Evolutionary conservation across 2,329 filamentous ascomycete species (phyloP).

Genomic region (Fusarium verticillioides): DNA sequence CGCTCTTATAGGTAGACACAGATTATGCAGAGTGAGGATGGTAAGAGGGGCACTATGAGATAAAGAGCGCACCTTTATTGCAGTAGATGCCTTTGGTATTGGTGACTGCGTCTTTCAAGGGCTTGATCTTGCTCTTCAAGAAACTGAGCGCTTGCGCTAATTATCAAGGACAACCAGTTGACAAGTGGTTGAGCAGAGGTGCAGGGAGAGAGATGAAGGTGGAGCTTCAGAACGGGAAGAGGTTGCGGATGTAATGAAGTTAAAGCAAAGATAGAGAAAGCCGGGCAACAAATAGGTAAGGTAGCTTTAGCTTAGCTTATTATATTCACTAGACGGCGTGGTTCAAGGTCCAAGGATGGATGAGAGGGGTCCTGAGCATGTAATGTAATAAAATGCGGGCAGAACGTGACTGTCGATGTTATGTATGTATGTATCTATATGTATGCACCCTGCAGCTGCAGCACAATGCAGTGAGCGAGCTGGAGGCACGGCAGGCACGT

Average conservation of each 20-base stretch:
- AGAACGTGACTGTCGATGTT: slow-evolving; percentile 42
- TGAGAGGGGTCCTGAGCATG: slow-evolving; percentile 37
- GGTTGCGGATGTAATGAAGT: slow-evolving; percentile 23
- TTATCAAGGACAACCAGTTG: slow-evolving; percentile 33
- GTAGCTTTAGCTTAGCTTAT: slow-evolving; percentile 30
- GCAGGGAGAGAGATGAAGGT: slow-evolving; percentile 33
- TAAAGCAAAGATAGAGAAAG: slow-evolving; percentile 26
- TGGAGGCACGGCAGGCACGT: slow-evolving; percentile 35
- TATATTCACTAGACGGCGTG: slow-evolving; percentile 32
- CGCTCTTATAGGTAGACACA: slow-evolving; percentile 31
- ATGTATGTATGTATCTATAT: slow-evolving; percentile 24
- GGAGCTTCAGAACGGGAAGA: slow-evolving; percentile 23
- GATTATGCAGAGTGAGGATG: slow-evolving; percentile 1
- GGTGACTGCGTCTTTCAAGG: not conserved
- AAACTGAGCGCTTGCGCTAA: slow-evolving; percentile 31
- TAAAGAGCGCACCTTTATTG: slow-evolving; percentile 32
- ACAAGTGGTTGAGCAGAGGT: slow-evolving; percentile 20
- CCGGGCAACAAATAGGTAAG: not conserved
- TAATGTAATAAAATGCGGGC: slow-evolving; percentile 33
- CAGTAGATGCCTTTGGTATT: not conserved
- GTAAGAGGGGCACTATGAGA: not conserved
- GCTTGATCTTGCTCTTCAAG: slow-evolving; percentile 12
- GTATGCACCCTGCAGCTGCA: slow-evolving; percentile 39
- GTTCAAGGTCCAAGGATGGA: slow-evolving; percentile 23
- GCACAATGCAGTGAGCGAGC: slow-evolving; percentile 25